Conservation (phyloP, 768 basidiomycete genomes). For the Saitozyma podzolica region DNA sequence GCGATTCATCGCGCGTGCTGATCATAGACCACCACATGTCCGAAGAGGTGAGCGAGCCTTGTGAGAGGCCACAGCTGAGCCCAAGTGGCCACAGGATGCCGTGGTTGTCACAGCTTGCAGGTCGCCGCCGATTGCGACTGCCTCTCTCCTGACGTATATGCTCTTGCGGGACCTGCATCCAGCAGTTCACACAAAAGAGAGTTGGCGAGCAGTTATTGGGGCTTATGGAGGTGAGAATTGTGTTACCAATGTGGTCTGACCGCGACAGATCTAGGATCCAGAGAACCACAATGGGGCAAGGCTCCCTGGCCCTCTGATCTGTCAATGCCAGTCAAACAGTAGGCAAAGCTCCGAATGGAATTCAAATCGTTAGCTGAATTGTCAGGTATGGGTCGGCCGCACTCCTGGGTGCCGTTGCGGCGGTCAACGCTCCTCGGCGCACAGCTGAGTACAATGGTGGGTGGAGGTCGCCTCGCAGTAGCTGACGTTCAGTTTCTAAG, state of each 20-base stretch:
- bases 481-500: slow-evolving; percentile 38
- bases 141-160: slow-evolving; percentile 56
- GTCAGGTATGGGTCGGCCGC: slow-evolving; percentile 53
- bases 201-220: slow-evolving; percentile 55
- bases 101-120: slow-evolving; percentile 55
- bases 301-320: slow-evolving; percentile 52
- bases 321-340: slow-evolving; percentile 48
- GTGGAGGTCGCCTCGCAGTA: slow-evolving; percentile 10
- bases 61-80: slow-evolving; percentile 7
- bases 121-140: slow-evolving; percentile 56
- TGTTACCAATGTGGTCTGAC: slow-evolving; percentile 3
- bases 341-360: neutral
- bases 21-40: slow-evolving; percentile 60
- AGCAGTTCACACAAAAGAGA: slow-evolving; percentile 40
- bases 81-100: slow-evolving; percentile 53
- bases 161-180: slow-evolving; percentile 54
- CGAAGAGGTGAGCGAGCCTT: slow-evolving; percentile 33
- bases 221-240: slow-evolving; percentile 55
- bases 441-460: slow-evolving; percentile 53
- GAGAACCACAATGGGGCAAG: slow-evolving; percentile 42
- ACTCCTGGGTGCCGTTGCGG: slow-evolving; percentile 55
- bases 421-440: slow-evolving; percentile 56
- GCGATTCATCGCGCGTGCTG: slow-evolving; percentile 32
- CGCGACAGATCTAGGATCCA: slow-evolving; percentile 44
- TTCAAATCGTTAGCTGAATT: neutral